phyloP scores from a whole-genome alignment of 345 rosid species.

The Garcia nutans region DNA sequence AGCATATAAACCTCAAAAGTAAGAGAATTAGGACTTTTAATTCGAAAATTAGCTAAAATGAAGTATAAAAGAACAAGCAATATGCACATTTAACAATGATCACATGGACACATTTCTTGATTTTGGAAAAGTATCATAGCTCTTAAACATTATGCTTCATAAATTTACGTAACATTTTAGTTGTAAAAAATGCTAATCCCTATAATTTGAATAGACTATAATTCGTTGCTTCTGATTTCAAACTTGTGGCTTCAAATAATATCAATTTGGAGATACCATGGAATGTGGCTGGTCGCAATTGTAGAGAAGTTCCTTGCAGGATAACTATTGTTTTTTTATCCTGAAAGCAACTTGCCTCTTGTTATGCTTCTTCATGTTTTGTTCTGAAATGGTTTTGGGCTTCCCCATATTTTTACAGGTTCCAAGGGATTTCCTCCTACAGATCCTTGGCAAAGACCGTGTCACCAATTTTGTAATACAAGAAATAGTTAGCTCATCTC shows the following conservation, averaged over 20 bases:
- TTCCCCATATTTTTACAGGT: conserved; percentile 34
- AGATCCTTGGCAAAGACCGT: conserved; percentile 51
- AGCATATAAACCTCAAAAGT: no score
- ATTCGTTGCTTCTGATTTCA: not conserved
- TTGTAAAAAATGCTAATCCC: no score
- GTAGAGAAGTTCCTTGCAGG: not conserved
- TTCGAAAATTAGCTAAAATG: no score
- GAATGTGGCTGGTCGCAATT: not conserved
- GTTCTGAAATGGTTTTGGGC: not conserved
- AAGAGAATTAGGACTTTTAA: no score
- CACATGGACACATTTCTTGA: no score
- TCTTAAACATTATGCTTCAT: not conserved
- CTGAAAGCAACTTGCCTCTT: not conserved
- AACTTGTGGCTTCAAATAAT: not conserved
- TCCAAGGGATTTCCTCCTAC: conserved; percentile 50
- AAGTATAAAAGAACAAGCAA: no score
- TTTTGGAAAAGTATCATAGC: not conserved
- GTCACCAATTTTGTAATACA: conserved; percentile 60
- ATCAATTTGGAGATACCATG: not conserved
- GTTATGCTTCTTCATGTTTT: not conserved
- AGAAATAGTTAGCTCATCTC: conserved; percentile 62
- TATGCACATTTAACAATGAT: no score
- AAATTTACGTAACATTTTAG: no score
- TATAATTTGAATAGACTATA: not conserved
- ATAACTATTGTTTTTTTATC: not conserved